Evolutionary conservation across 2,329 filamentous ascomycete genomes (phyloP).

Genomic region (Pseudogymnoascus destructans): DNA sequence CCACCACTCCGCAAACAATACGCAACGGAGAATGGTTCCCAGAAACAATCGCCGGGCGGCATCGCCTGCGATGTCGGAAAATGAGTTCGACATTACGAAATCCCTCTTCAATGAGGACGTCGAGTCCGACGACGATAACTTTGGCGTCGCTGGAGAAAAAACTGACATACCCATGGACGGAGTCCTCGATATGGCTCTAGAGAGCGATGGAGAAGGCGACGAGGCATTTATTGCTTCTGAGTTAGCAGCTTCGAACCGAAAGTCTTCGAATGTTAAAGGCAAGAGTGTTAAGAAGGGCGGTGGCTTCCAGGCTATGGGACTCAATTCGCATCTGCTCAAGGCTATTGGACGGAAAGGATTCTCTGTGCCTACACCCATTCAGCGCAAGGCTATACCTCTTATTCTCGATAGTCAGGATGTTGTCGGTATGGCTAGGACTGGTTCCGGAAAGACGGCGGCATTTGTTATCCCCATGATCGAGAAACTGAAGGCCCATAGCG

Average conservation of each 20-base stretch:
- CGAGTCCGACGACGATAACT: conserved; percentile 34
- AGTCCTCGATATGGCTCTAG: conserved; percentile 44
- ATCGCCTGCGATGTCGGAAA: conserved; percentile 78
- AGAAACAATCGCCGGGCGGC: conserved; percentile 41
- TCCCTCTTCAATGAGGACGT: conserved; percentile 56
- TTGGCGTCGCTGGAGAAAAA: conserved; percentile 23
- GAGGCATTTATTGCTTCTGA: conserved; percentile 82
- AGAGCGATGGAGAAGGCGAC: conserved; percentile 53
- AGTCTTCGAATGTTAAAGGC: conserved; percentile 68
- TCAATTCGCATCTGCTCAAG: conserved; percentile 73
- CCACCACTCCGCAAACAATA: conserved; percentile 8
- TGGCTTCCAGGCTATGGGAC: conserved; percentile 89
- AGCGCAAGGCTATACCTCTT: conserved; percentile 89
- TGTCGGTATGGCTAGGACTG: conserved; percentile 98
- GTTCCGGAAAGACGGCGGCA: conserved; percentile 94
- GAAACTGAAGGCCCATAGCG: conserved; percentile 75
- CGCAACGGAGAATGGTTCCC: conserved; percentile 7
- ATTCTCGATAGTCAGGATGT: conserved; percentile 85
- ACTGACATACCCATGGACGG: conserved; percentile 16
- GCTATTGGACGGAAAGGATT: conserved; percentile 92
- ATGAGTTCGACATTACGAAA: conserved; percentile 78
- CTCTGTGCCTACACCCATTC: conserved; percentile 90
- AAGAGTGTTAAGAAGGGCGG: conserved; percentile 87
- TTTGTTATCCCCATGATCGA: conserved; percentile 99
- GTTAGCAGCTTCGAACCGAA: conserved; percentile 79